phyloP scores from a whole-genome alignment of 495 filamentous ascomycete species.

The Podospora tetraspora region DNA sequence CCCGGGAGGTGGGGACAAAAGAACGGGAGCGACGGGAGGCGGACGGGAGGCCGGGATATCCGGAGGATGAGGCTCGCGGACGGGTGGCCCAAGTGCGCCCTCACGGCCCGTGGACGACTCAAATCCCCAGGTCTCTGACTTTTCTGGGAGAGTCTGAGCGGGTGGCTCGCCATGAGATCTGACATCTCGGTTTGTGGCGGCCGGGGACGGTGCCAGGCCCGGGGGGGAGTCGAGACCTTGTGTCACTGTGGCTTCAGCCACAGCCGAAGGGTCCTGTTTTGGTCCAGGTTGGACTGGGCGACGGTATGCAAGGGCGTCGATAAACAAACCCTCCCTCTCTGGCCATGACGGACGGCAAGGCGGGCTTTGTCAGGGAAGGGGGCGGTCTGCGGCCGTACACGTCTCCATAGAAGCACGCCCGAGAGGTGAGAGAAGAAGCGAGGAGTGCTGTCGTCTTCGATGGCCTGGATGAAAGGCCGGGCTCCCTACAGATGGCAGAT shows the following conservation, averaged over 20 bases:
- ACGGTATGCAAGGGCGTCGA: neutral
- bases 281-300: neutral
- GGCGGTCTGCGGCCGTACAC: neutral
- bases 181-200: constrained; percentile 9
- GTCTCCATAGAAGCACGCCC: neutral
- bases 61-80: neutral
- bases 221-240: neutral
- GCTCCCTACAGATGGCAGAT: neutral
- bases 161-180: constrained; percentile 20
- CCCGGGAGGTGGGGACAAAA: neutral
- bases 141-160: constrained; percentile 11
- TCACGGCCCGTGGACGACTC: constrained; percentile 6
- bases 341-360: neutral
- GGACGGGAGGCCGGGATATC: neutral
- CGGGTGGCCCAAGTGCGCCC: constrained; percentile 1
- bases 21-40: neutral
- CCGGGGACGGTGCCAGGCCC: neutral
- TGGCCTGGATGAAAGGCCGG: neutral
- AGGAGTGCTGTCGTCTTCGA: neutral
- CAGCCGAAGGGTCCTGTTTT: constrained; percentile 1
- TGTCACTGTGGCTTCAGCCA: neutral
- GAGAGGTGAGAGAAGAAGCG: neutral
- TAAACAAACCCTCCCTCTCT: neutral
- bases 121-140: constrained; percentile 3
- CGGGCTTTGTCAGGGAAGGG: neutral